Percentiles rank a stretch among this genome's conserved stretches.
Conservation (phyloP, 306 rosid genomes). For the Vicia sativa region DNA sequence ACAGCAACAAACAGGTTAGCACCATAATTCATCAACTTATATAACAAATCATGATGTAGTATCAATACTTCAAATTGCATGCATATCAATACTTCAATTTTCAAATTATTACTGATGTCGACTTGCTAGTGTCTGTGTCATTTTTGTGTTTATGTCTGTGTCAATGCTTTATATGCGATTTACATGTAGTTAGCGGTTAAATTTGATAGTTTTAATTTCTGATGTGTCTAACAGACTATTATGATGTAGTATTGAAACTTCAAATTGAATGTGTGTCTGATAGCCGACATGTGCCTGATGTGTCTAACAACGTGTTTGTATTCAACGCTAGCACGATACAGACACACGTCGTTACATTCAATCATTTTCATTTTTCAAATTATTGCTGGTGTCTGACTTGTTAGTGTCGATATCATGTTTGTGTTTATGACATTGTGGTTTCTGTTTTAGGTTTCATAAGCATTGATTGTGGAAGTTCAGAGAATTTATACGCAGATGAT, state of each 20-base stretch:
- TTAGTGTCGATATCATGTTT: background rate
- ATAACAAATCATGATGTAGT: background rate
- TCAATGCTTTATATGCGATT: too few relatives aligned
- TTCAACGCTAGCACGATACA: background rate
- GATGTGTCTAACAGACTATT: too few relatives aligned
- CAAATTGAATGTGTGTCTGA: background rate
- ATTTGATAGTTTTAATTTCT: too few relatives aligned
- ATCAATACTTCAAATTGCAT: too few relatives aligned
- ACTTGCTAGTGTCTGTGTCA: too few relatives aligned
- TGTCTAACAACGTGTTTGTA: background rate
- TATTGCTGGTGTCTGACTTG: background rate
- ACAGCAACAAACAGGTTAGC: slow-evolving; percentile 60
- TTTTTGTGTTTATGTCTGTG: too few relatives aligned
- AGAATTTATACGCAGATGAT: slow-evolving; percentile 48
- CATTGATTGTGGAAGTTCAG: slow-evolving; percentile 65
- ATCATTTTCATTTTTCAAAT: background rate
- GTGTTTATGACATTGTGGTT: background rate
- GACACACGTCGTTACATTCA: background rate
- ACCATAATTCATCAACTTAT: background rate
- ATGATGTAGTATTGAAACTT: too few relatives aligned
- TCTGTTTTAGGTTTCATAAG: slow-evolving; percentile 60
- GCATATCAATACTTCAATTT: too few relatives aligned
- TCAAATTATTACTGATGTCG: too few relatives aligned
- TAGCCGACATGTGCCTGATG: background rate
- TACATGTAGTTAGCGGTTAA: too few relatives aligned